Evolutionary conservation across 192 early-diverging fungal genomes (phyloP).

Genomic region (Tieghemiomyces parasiticus): DNA sequence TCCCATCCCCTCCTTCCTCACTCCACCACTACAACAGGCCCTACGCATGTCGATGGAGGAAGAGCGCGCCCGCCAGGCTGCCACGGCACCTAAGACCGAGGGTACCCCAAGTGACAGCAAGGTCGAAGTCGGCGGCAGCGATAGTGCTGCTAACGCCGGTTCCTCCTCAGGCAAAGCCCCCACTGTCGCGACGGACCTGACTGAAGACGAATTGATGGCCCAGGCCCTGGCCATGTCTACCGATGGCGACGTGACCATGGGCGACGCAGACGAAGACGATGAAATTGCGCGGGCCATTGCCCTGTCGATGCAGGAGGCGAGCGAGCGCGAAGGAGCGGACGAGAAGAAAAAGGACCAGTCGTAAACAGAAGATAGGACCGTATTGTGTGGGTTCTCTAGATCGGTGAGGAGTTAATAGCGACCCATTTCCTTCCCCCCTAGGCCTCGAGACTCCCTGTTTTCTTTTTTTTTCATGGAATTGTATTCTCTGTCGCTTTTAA

Average conservation of each 20-base stretch:
- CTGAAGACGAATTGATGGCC: constrained; percentile 45
- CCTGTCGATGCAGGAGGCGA: constrained; percentile 46
- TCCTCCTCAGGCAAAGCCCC: constrained; percentile 14
- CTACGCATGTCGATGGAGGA: constrained; percentile 93
- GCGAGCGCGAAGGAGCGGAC: constrained; percentile 20
- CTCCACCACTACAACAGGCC: constrained; percentile 29
- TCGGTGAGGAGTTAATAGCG: constrained; percentile 68
- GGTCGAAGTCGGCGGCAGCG: no score
- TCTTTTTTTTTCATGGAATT: not conserved
- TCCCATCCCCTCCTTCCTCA: not conserved
- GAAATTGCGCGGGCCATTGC: constrained; percentile 52
- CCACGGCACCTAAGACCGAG: constrained; percentile 22
- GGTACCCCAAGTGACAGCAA: no score
- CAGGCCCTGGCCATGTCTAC: constrained; percentile 60
- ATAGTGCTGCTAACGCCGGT: constrained; percentile 12
- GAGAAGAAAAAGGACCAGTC: constrained; percentile 33
- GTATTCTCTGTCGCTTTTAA: not conserved
- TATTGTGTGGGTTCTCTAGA: constrained; percentile 76
- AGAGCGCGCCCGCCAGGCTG: constrained; percentile 80
- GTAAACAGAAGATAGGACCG: constrained; percentile 59
- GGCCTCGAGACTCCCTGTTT: not conserved
- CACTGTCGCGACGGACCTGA: constrained; percentile 11
- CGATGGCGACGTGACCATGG: constrained; percentile 54
- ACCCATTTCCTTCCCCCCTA: constrained; percentile 15
- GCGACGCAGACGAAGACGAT: constrained; percentile 51